A percentile compares a stretch with the other conserved stretches of the same genome.
Conservation (phyloP, 306 rosid species). For the Vigna hirtella region DNA sequence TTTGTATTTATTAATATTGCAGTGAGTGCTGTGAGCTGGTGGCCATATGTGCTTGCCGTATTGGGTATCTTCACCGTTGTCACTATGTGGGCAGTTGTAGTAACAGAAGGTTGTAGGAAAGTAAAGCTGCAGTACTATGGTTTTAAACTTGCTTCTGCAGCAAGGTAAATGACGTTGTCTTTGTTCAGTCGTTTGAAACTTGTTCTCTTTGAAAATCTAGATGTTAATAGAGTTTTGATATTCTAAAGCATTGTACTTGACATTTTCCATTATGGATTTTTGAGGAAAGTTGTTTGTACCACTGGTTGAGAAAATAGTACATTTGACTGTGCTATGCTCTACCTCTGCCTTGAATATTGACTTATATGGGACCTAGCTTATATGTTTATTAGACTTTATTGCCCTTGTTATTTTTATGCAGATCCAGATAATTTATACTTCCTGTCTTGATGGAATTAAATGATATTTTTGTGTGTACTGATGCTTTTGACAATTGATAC, state of each 20-base stretch:
- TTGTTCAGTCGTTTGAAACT: constrained; percentile 26
- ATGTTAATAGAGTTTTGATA: constrained; percentile 20
- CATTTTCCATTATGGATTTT: constrained; percentile 29
- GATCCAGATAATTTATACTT: constrained; percentile 34
- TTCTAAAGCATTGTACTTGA: constrained; percentile 8
- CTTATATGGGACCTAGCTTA: constrained; percentile 28
- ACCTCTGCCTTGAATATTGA: constrained; percentile 35
- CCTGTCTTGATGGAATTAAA: constrained; percentile 32
- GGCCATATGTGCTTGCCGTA: constrained; percentile 74
- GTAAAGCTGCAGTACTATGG: constrained; percentile 96
- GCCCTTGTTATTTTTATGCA: constrained; percentile 7
- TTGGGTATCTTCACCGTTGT: constrained; percentile 87
- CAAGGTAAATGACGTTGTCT: constrained; percentile 65
- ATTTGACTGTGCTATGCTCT: constrained; percentile 20
- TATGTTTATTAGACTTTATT: constrained; percentile 28
- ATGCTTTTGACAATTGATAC: constrained; percentile 42
- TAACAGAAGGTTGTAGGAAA: constrained; percentile 97
- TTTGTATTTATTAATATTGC: constrained; percentile 48
- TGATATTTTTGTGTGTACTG: constrained; percentile 32
- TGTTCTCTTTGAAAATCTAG: constrained; percentile 22
- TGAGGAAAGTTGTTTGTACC: constrained; percentile 26
- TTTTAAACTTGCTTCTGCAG: constrained; percentile 96
- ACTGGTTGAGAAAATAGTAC: constrained; percentile 26
- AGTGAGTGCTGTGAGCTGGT: constrained; percentile 79
- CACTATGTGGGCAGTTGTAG: constrained; percentile 99